Percentiles rank a stretch among this genome's conserved stretches.
phyloP scores from a whole-genome alignment of 768 basidiomycete species.

The Russula sp. region DNA sequence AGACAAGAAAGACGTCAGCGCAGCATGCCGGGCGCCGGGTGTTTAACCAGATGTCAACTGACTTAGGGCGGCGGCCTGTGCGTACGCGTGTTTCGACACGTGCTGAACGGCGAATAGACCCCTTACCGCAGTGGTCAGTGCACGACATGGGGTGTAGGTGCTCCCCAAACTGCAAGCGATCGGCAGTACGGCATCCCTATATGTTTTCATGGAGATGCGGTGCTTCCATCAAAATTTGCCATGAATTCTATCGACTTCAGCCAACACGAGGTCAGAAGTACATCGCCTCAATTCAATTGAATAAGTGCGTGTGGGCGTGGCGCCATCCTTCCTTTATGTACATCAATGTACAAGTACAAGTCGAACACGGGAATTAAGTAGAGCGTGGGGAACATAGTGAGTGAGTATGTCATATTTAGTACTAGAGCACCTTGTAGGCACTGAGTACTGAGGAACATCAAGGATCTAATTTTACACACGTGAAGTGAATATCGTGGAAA shows the following conservation, averaged over 20 bases:
- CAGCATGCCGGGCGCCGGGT: neutral
- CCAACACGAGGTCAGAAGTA: neutral
- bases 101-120: conserved; percentile 1
- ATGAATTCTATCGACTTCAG: neutral
- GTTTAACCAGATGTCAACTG: neutral
- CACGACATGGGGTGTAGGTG: neutral
- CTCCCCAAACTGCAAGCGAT: neutral
- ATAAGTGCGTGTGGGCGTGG: neutral
- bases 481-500: neutral
- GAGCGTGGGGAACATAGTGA: neutral
- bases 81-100: conserved; percentile 2
- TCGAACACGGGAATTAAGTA: neutral
- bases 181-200: neutral
- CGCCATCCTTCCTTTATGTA: neutral
- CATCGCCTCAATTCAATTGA: neutral
- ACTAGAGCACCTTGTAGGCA: neutral
- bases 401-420: neutral
- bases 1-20: neutral
- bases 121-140: neutral
- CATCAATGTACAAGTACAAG: neutral
- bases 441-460: neutral
- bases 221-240: neutral
- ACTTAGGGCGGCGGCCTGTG: neutral
- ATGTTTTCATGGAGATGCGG: neutral
- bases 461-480: neutral